These are phyloP conservation scores for Mimosa bimucronata DNA, from an alignment of 306 rosid species.

Conservation along the genomic window DNA sequence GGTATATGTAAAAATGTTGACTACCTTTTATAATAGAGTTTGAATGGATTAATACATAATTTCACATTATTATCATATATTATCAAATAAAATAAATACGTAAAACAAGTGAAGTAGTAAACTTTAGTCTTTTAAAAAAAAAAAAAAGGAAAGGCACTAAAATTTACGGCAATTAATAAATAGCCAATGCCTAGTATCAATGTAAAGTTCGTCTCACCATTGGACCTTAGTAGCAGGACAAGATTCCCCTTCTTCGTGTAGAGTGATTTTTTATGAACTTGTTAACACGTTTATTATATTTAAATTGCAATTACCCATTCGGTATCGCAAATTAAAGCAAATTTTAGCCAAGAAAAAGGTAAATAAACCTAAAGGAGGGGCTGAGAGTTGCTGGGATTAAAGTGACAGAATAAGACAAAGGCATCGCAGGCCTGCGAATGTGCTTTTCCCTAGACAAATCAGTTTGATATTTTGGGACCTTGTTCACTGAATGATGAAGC, in stretches of 20 bases:
- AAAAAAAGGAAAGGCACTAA: neutral
- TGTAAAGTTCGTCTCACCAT: conserved; percentile 7
- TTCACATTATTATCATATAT: neutral
- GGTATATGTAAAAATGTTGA: too few species aligned
- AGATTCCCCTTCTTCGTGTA: neutral
- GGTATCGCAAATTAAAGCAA: neutral
- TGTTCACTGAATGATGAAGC: neutral
- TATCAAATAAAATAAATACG: neutral
- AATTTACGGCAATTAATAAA: neutral
- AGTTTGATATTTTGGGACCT: neutral
- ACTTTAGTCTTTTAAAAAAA: neutral
- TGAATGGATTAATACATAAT: neutral
- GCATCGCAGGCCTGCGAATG: neutral
- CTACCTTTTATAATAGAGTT: too few species aligned
- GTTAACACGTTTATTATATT: conserved; percentile 5
- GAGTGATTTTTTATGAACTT: neutral
- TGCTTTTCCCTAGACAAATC: neutral
- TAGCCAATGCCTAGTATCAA: neutral
- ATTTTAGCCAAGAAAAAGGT: neutral
- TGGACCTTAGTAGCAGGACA: neutral
- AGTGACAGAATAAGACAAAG: neutral
- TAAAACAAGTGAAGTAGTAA: neutral
- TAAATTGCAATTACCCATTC: neutral
- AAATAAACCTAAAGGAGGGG: conserved; percentile 3
- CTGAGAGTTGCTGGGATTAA: neutral